phyloP scores from a whole-genome alignment of 371 early-diverging fungal species.

The Chytridiales sp. region DNA sequence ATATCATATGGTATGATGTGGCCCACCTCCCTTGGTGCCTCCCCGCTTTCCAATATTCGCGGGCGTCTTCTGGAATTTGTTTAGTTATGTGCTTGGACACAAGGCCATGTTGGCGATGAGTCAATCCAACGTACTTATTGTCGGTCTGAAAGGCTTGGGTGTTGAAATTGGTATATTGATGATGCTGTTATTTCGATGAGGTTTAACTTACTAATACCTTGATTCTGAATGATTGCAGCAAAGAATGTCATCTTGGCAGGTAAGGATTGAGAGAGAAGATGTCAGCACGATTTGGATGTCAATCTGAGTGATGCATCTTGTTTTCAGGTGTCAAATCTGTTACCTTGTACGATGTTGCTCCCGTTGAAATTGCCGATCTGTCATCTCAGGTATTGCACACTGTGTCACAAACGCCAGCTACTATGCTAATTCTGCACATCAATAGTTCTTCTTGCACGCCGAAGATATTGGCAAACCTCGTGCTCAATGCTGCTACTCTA shows the following conservation, averaged over 20 bases:
- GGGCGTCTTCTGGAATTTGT: background rate
- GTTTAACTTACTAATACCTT: background rate
- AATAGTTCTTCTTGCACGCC: slow-evolving; percentile 89
- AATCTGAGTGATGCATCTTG: background rate
- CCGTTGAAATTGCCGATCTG: slow-evolving; percentile 79
- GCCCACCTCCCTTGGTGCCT: background rate
- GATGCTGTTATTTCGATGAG: background rate
- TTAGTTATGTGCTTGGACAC: slow-evolving; percentile 97
- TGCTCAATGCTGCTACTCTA: slow-evolving; percentile 74
- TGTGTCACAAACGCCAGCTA: slow-evolving; percentile 2
- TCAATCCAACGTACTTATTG: slow-evolving; percentile 91
- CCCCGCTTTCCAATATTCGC: background rate
- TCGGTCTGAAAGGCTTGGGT: slow-evolving; percentile 97
- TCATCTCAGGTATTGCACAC: slow-evolving; percentile 77
- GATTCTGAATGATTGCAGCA: slow-evolving; percentile 53
- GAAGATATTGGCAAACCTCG: slow-evolving; percentile 93
- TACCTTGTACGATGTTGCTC: slow-evolving; percentile 84
- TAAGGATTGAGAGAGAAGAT: too few relatives aligned
- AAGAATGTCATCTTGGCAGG: slow-evolving; percentile 97
- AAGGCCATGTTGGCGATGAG: slow-evolving; percentile 99
- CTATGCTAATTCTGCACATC: slow-evolving; percentile 1
- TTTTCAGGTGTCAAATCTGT: slow-evolving; percentile 92
- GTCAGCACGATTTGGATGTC: background rate
- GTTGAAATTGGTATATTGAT: slow-evolving; percentile 89
- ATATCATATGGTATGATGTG: background rate